Evolutionary conservation across 352 stramenopile species (phyloP), one percentile per base, ranked within the genome.

Genomic region (Phytopythium montanum): DNA sequence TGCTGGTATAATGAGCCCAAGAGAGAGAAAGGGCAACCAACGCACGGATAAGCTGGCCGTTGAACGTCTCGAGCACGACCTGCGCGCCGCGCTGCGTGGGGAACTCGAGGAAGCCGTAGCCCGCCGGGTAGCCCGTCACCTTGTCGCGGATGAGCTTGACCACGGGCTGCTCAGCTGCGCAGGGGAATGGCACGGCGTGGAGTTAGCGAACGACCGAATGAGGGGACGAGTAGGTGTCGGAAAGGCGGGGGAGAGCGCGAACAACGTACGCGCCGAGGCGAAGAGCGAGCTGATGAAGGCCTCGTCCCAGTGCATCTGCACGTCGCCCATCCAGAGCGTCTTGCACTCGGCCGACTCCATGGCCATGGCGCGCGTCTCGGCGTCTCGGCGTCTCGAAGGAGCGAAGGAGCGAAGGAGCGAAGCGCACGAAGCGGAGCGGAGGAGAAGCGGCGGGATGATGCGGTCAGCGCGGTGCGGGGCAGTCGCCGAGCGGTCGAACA

Each of bases 91-190:
- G 78, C 60, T 91, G 78, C 21, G 83, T 85, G 49, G 76, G 68
- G 64, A 97, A 97, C 67, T 97, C 90, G 13, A 97, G 68, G 65
- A 97, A 97, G 13, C 90, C 88, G 70, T 97, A 97, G 8, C 91
- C 91, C 8, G 87, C 76, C 7, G 88, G 81, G 42, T 94, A 92
- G 4, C 88, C 88, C 65, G 90, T 96, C 42, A 88, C 72, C 59
- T 94, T 95, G 65, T 97, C 90, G 36, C 88, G 87, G 54, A 97
- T 97, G 36, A 97, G 65, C 72, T 97, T 97, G 42, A 97, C 72
- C 52, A 85, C 85, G 8, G 80, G 91, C 65, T 93, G 78, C 59
- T 94, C 88, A 19, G 48, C 83, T 94, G 54, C n/a, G 36, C 5
- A 12, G 9, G 9, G 33, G 33, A 16, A 8, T 1, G 33, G 33